A percentile compares a stretch with the other conserved stretches of the same genome.
phyloP scores from a whole-genome alignment of 2,329 filamentous ascomycete genomes.

The Colletotrichum sp. region DNA sequence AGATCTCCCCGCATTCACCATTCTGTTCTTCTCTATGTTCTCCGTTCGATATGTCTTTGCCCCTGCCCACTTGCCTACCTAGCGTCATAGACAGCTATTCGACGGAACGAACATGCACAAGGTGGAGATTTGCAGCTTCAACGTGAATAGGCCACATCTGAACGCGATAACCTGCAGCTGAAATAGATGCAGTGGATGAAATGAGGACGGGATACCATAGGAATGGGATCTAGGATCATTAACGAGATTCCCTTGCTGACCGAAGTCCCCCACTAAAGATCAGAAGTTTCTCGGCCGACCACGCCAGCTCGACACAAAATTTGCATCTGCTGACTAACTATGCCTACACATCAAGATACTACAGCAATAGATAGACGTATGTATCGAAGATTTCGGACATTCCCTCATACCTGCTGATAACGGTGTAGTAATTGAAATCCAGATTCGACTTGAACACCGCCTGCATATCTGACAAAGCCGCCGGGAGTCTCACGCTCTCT shows the following conservation, averaged over 20 bases:
- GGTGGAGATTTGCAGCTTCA: background rate
- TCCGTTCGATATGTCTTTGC: background rate
- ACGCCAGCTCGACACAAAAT: background rate
- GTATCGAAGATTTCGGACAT: background rate
- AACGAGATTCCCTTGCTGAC: background rate
- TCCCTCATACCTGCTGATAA: background rate
- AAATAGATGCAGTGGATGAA: background rate
- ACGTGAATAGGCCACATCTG: background rate
- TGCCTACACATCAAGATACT: background rate
- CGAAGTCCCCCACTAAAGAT: background rate
- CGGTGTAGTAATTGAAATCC: background rate
- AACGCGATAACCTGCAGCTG: background rate
- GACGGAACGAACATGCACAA: background rate
- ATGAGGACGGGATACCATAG: background rate
- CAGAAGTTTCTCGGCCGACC: background rate
- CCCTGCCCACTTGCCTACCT: background rate
- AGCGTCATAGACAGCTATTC: too few species aligned
- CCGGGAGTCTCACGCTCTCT: background rate
- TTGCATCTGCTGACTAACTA: background rate
- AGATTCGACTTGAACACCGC: background rate
- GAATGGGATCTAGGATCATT: background rate
- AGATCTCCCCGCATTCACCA: background rate
- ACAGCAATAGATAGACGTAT: background rate
- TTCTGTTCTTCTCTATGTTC: background rate
- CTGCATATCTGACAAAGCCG: background rate